Evolutionary conservation across 148 eudicot species (phyloP), one percentile per base, ranked within the genome.

Genomic region (Amaranthus palmeri): DNA sequence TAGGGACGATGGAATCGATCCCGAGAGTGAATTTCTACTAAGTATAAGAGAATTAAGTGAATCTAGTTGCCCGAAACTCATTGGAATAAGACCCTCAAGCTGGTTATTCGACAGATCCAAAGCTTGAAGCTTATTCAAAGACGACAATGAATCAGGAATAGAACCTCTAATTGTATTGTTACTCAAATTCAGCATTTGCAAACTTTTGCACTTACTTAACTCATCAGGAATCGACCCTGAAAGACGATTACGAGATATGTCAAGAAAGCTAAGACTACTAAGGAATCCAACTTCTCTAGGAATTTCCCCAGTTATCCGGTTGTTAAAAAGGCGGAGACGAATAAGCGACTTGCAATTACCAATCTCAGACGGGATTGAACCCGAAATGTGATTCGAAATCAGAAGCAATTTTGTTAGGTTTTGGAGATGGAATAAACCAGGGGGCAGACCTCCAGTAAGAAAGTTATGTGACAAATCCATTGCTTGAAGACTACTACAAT

Each of bases 391-490:
- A 60, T 92, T 92, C 2, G 86, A 86, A 70, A 90, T 90, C 68
- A 92, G 75, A 5, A 92, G 80, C 41, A 92, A 79, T 69, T 92
- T 92, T 40, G 96, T 86, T 14, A 92, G 83, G 75, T 92, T 92
- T 73, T 78, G 81, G 11, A 92, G 81, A 54, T 81, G 88, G 74
- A 92, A 92, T 41, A 92, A 41, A 47, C 84, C 72, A 58, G 87
- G 63, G 14, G 96, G 97, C 61, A 92, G 61, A 54, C 65, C 77
- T 14, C 96, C 97, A 7, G 91, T 88, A 15, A 92, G 84, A 18
- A 80, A 85, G 79, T 92, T 92, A 46, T 87, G 92, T 5, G 97
- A 92, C 79, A 92, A 85, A 72, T 92, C 97, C 48, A 90, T 57
- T 62, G 93, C 88, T 73, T 90, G 88, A 42, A 92, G 85, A 69